Conservation (phyloP, 805 yeast species). For the Candida silvatica region DNA sequence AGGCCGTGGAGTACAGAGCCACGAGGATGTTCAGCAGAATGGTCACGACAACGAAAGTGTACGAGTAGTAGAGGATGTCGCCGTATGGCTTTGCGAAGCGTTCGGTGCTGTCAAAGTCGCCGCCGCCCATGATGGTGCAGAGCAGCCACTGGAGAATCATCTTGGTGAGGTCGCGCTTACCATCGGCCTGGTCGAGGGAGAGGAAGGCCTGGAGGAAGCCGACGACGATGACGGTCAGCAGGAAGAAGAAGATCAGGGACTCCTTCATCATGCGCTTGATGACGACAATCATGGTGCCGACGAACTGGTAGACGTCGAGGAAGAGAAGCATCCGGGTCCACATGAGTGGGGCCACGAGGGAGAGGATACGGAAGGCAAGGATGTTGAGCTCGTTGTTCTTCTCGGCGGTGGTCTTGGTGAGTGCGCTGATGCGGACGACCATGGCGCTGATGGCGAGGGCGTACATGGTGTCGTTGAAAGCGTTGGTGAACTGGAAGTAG, state of each 20-base stretch:
- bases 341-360: constrained; percentile 80
- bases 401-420: constrained; percentile 19
- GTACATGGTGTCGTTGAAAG: constrained; percentile 67
- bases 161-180: constrained; percentile 65
- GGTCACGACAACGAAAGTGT: constrained; percentile 66
- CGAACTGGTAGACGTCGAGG: constrained; percentile 72
- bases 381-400: constrained; percentile 17
- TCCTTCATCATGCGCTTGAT: constrained; percentile 82
- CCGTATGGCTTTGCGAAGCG: constrained; percentile 83
- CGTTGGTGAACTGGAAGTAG: constrained; percentile 73
- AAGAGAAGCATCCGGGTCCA: constrained; percentile 74
- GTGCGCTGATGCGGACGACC: constrained; percentile 41
- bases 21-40: constrained; percentile 74
- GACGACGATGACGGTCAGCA: constrained; percentile 57
- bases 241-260: constrained; percentile 71
- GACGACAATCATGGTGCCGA: constrained; percentile 85
- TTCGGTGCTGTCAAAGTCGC: constrained; percentile 62
- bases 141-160: constrained; percentile 56
- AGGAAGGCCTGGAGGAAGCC: constrained; percentile 85
- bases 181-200: constrained; percentile 84
- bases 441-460: constrained; percentile 43
- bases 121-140: constrained; percentile 66
- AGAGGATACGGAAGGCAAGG: constrained; percentile 54
- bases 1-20: constrained; percentile 81
- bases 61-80: constrained; percentile 64